Conservation (phyloP, 2,329 filamentous ascomycete genomes). For the Malbranchea zuffiana region DNA sequence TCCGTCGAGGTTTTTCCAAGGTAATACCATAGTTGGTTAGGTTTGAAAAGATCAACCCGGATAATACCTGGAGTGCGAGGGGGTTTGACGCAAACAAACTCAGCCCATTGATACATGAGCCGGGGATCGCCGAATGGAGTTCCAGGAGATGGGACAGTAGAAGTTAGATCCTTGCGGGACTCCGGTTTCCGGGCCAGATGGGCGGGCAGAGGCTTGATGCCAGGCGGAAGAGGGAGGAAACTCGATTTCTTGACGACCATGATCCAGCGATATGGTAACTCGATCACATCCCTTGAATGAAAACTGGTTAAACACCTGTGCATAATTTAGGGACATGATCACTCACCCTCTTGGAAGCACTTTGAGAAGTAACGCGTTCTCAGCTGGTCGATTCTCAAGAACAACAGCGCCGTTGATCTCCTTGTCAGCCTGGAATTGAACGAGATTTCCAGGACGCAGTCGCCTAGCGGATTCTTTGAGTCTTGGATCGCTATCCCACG, state of each 20-base stretch:
- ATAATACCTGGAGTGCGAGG: constrained; percentile 49
- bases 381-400: constrained; percentile 66
- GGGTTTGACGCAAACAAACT: constrained; percentile 59
- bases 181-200: constrained; percentile 43
- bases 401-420: constrained; percentile 88
- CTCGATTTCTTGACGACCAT: constrained; percentile 41
- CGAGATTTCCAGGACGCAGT: constrained; percentile 61
- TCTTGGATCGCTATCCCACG: constrained; percentile 58
- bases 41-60: constrained; percentile 60
- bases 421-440: constrained; percentile 74
- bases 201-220: constrained; percentile 38
- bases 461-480: constrained; percentile 57
- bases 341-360: constrained; percentile 74
- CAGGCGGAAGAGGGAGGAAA: constrained; percentile 36
- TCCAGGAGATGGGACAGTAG: constrained; percentile 54
- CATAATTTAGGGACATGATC: neutral
- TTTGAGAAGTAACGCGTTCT: constrained; percentile 67
- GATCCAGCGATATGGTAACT: constrained; percentile 50
- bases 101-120: constrained; percentile 57
- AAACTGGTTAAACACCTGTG: neutral
- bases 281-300: constrained; percentile 38
- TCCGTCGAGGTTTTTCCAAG: constrained; percentile 79
- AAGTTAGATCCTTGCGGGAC: constrained; percentile 43
- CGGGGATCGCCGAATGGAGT: constrained; percentile 52
- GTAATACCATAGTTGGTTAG: constrained; percentile 78